Conservation (phyloP, 2,329 filamentous ascomycete species). For the Neopestalotiopsis clavispora region DNA sequence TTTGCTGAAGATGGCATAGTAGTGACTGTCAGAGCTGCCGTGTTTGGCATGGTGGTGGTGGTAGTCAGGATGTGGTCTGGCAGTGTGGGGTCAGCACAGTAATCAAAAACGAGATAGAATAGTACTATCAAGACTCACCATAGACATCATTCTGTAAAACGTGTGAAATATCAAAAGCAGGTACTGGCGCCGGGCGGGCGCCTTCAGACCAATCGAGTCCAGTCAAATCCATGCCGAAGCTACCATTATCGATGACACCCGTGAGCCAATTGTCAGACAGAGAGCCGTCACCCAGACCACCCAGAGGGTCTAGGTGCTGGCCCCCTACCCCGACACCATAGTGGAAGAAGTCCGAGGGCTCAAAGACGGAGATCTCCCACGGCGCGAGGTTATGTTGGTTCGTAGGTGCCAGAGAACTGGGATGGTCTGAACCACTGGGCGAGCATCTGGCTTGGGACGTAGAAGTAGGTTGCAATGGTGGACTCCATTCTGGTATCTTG, state of each 20-base stretch:
- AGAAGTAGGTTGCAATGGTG: constrained; percentile 20
- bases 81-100: background rate
- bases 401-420: constrained; percentile 23
- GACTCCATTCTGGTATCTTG: constrained; percentile 35
- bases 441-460: constrained; percentile 23
- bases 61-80: constrained; percentile 28
- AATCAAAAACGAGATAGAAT: background rate
- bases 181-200: constrained; percentile 15
- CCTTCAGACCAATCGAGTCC: constrained; percentile 16
- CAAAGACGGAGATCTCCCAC: constrained; percentile 24
- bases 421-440: constrained; percentile 27
- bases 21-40: background rate
- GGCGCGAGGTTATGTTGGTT: constrained; percentile 27
- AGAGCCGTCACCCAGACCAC: background rate
- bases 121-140: constrained; percentile 6
- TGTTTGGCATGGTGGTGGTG: constrained; percentile 1
- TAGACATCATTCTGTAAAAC: constrained; percentile 20
- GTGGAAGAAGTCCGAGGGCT: constrained; percentile 22
- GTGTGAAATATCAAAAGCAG: constrained; percentile 19
- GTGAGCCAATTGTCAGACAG: constrained; percentile 22
- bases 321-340: constrained; percentile 18
- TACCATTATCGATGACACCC: constrained; percentile 26
- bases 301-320: background rate
- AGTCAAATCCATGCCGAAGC: constrained; percentile 33
- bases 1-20: constrained; percentile 10